A percentile compares a stretch with the other conserved stretches of the same genome.
phyloP scores from a whole-genome alignment of 1,284 basidiomycete genomes.

The Jaminaea rosea region DNA sequence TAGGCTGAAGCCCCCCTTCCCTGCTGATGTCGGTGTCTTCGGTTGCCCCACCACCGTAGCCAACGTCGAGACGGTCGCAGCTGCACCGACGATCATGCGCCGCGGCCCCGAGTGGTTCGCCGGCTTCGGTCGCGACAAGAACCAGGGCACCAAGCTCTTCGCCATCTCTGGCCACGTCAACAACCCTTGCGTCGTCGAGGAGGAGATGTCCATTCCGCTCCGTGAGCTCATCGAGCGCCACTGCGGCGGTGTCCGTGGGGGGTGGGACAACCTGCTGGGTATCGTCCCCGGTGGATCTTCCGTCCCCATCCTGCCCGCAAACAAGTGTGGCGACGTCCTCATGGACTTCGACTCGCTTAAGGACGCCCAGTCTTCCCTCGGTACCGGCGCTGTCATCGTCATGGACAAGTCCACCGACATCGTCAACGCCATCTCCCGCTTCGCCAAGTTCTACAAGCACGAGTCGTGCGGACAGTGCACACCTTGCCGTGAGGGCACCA shows the following conservation, averaged over 20 bases:
- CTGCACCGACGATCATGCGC: constrained; percentile 90
- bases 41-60: constrained; percentile 95
- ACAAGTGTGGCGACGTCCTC: constrained; percentile 40
- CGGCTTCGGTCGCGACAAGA: constrained; percentile 79
- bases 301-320: constrained; percentile 82
- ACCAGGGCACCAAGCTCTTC: constrained; percentile 93
- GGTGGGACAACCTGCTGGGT: constrained; percentile 91
- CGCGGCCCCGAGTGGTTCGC: constrained; percentile 90
- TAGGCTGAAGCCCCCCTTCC: constrained; percentile 97
- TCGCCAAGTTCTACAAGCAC: constrained; percentile 68
- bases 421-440: constrained; percentile 71
- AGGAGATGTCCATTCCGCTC: constrained; percentile 96
- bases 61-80: constrained; percentile 95
- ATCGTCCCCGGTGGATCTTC: constrained; percentile 92
- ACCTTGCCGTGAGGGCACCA: constrained; percentile 75
- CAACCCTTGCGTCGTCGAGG: constrained; percentile 94
- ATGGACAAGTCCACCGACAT: constrained; percentile 98
- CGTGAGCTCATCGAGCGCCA: constrained; percentile 92
- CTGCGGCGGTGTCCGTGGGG: constrained; percentile 85
- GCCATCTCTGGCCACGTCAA: constrained; percentile 93
- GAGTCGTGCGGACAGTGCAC: constrained; percentile 98
- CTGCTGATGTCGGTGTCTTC: constrained; percentile 92
- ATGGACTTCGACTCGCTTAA: constrained; percentile 99
- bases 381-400: constrained; percentile 95
- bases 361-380: constrained; percentile 85